phyloP scores from a whole-genome alignment of 2,329 filamentous ascomycete species.

The Hirsutella thompsonii region DNA sequence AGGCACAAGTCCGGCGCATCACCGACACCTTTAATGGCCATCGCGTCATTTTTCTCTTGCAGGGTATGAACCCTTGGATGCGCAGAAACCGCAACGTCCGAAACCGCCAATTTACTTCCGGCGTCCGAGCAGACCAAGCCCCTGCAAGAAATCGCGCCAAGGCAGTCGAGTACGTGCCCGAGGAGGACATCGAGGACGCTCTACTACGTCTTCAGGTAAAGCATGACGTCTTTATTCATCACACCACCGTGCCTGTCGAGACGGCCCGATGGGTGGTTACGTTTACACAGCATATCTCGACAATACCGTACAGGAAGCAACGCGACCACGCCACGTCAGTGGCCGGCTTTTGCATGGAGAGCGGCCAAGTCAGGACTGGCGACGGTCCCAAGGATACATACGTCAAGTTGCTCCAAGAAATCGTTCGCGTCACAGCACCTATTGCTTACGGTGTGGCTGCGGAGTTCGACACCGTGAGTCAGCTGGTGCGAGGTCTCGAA shows the following conservation, averaged over 20 bases:
- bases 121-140: conserved; percentile 38
- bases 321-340: conserved; percentile 34
- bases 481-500: conserved; percentile 47
- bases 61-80: conserved; percentile 54
- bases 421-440: conserved; percentile 56
- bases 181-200: conserved; percentile 58
- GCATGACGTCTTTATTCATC: conserved; percentile 56
- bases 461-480: conserved; percentile 44
- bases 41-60: conserved; percentile 56
- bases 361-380: conserved; percentile 61
- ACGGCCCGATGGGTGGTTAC: conserved; percentile 60
- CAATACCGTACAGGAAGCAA: conserved; percentile 55
- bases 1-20: conserved; percentile 44
- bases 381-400: conserved; percentile 55
- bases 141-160: conserved; percentile 9
- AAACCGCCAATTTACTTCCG: conserved; percentile 55
- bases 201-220: conserved; percentile 57
- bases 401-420: conserved; percentile 63
- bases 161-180: conserved; percentile 41
- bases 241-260: conserved; percentile 46
- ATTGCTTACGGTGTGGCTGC: conserved; percentile 57
- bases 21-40: conserved; percentile 37
- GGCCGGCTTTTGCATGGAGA: conserved; percentile 66
- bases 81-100: conserved; percentile 54
- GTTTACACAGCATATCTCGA: conserved; percentile 70